Percentiles rank a stretch among this genome's conserved stretches.
phyloP scores from a whole-genome alignment of 129 eudicot species.

The Flaveria robusta region DNA sequence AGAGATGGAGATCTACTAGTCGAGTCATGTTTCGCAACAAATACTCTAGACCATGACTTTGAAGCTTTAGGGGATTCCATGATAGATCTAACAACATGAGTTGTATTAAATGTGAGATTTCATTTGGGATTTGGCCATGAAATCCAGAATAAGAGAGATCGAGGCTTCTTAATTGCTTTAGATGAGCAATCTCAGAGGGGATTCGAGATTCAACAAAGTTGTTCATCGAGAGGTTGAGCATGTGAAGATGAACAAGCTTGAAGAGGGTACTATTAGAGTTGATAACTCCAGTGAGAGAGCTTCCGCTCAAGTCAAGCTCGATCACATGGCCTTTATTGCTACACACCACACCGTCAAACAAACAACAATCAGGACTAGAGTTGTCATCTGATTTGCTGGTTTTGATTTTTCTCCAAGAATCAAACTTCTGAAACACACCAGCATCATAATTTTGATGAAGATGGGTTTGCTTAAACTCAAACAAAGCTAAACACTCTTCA shows the following conservation, averaged over 20 bases:
- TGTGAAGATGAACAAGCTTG: constrained; percentile 29
- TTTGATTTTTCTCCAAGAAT: constrained; percentile 28
- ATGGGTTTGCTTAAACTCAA: constrained; percentile 26
- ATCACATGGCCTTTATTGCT: constrained; percentile 21
- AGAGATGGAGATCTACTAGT: constrained; percentile 30
- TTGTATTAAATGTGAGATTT: constrained; percentile 24
- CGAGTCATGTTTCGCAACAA: constrained; percentile 29
- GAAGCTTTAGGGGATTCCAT: constrained; percentile 1
- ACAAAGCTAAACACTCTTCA: constrained; percentile 26
- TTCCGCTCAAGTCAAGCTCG: constrained; percentile 27
- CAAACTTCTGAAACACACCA: constrained; percentile 3
- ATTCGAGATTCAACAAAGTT: constrained; percentile 27
- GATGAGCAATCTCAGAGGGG: constrained; percentile 5
- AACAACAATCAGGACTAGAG: constrained; percentile 29
- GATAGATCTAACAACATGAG: constrained; percentile 29
- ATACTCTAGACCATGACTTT: background rate
- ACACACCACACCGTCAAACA: constrained; percentile 27
- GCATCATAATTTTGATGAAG: background rate
- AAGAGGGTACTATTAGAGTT: constrained; percentile 22
- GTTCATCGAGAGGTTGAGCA: constrained; percentile 30
- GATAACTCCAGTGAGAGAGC: constrained; percentile 25
- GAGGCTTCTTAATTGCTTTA: constrained; percentile 16
- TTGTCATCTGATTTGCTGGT: constrained; percentile 3
- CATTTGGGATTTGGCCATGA: constrained; percentile 36
- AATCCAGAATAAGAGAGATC: constrained; percentile 22